Evolutionary conservation across 352 stramenopile genomes (phyloP), one percentile per base, ranked within the genome.

Genomic region (Salisapilia sapeloensis): DNA sequence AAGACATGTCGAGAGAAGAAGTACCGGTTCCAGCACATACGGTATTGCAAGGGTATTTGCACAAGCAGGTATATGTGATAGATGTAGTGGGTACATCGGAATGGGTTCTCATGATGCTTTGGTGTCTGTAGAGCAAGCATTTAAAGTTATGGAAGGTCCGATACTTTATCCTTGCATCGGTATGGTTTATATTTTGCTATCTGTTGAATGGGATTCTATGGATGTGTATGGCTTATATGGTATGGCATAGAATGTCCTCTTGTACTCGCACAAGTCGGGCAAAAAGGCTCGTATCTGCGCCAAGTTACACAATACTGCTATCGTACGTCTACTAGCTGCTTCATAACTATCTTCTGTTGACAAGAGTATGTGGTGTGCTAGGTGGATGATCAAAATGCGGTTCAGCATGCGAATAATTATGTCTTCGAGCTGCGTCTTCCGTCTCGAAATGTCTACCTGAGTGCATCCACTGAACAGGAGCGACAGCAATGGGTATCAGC

Each of bases 71-170:
- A 29, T 15, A 9, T 9, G 9, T 12, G n/a, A n/a, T n/a, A 9
- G n/a, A n/a, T 28, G 24, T 28, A 3, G 31, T 18, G 31, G 2
- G 22, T 4, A 16, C 6, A 14, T 20, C 7, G 18, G 14, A 11
- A 17, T 26, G 21, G 34, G n/a, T 8, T 40, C 22, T 35, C 27
- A 21, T 29, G 10, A 20, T n/a, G 14, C 33, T 33, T 30, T 11
- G 45, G 29, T 36, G 17, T 15, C 15, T 23, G 34, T 38, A 90
- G 75, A 90, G 75, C 43, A 65, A 81, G 35, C 75, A 90, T 40
- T 28, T 90, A 11, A 83, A 85, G 50, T 47, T 86, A 28, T 90
- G 75, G 75, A 81, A 81, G 42, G 66, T 90, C 25, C 75, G 75
- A 24, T 90, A 85, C 48, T 90, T 86, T 40, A 44, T 85, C 19